phyloP scores from a whole-genome alignment of 352 stramenopile genomes.

The Phytopythium sindhum region DNA sequence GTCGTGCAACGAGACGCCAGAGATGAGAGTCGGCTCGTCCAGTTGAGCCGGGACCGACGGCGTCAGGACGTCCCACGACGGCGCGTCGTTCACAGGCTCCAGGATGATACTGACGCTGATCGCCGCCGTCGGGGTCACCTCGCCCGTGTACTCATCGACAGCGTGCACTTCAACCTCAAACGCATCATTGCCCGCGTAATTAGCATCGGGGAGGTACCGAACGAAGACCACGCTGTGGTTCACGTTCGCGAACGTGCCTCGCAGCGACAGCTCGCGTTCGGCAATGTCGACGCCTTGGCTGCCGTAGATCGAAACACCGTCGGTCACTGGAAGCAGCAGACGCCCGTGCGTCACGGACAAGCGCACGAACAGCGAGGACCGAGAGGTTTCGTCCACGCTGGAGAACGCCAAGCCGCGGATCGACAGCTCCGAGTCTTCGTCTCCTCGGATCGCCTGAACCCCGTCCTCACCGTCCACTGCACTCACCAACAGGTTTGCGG shows the following conservation, averaged over 20 bases:
- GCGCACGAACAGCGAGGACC: constrained; percentile 25
- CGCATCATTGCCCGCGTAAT: constrained; percentile 48
- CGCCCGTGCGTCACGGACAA: constrained; percentile 25
- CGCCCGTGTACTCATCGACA: constrained; percentile 40
- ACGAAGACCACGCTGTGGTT: constrained; percentile 35
- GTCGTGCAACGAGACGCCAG: constrained; percentile 42
- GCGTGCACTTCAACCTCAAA: constrained; percentile 36
- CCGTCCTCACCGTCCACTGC: constrained; percentile 18
- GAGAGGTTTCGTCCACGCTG: constrained; percentile 41
- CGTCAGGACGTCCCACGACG: constrained; percentile 40
- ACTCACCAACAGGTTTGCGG: constrained; percentile 27
- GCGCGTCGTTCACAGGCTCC: constrained; percentile 53
- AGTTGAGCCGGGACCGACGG: constrained; percentile 20
- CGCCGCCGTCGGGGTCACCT: constrained; percentile 24
- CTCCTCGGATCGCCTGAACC: constrained; percentile 27
- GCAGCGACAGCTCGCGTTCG: constrained; percentile 15
- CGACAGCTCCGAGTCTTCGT: constrained; percentile 43
- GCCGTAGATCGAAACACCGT: constrained; percentile 26
- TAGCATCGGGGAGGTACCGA: constrained; percentile 29
- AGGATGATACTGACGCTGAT: constrained; percentile 31
- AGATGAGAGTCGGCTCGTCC: constrained; percentile 23
- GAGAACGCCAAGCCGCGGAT: constrained; percentile 31
- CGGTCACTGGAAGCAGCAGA: constrained; percentile 12
- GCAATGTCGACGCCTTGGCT: constrained; percentile 6
- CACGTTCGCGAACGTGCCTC: constrained; percentile 42